Evolutionary conservation across 176 grass and related monocot genomes (phyloP), one percentile per base, ranked within the genome.

Genomic region (Carex parvula): DNA sequence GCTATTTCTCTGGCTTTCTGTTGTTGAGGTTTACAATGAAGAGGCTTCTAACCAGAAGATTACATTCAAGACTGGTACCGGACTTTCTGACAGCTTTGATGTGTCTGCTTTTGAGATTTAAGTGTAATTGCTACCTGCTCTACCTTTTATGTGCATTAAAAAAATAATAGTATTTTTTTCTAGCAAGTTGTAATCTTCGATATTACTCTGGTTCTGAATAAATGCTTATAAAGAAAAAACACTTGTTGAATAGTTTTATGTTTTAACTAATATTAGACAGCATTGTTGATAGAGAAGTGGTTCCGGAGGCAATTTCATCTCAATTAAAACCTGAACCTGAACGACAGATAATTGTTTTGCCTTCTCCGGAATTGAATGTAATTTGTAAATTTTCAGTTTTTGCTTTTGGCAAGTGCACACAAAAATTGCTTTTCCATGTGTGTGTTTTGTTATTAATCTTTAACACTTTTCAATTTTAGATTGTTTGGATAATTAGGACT

Each of bases 41-140:
- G 37, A 71, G 24, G n/a, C 41, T 58, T 71, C 81, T 3, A 12
- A 29, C 6, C 61, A 55, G 11, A 84, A 56, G 61, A 71, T 84
- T 15, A 84, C 61, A 5, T 84, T 84, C 42, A 84, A 84, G 9
- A 67, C 81, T 1, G 62, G 81, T 62, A 50, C 81, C 8, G 81
- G 81, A 10, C 61, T 84, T 12, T 84, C 81, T 35, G 81, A 84
- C 15, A 84, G 61, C 12, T 68, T 66, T 57, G 44, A 66, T 20
- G 16, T 21, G 0, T 52, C 58, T 7, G 64, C 81, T 30, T 84
- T 84, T 33, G 81, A 68, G 52, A 66, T 66, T 33, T 66, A 66
- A 33, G 4, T 6, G 29, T n/a, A n/a, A n/a, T 6, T 33, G 12
- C 63, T 33, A 32, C 12, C 7, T 65, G 18, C 3, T n/a, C n/a